Percentiles rank a stretch among this genome's conserved stretches.
phyloP scores from a whole-genome alignment of 257 asterid species.

The Solanum neorickii region DNA sequence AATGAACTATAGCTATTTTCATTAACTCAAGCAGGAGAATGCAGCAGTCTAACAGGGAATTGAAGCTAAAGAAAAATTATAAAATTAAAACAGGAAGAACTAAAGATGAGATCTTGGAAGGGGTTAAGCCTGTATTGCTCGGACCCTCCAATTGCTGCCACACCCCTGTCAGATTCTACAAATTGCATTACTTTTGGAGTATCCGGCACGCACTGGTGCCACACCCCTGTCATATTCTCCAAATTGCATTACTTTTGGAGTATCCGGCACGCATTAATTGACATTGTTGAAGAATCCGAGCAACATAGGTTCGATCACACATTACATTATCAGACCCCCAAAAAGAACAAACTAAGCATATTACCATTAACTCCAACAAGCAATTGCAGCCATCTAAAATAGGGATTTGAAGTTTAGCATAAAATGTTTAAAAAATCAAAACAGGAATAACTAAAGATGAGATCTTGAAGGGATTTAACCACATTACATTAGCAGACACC shows the following conservation, averaged over 20 bases:
- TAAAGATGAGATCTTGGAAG: conserved; percentile 20
- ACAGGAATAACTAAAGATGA: conserved; percentile 9
- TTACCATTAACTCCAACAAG: background rate
- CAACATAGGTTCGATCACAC: conserved; percentile 10
- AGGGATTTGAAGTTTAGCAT: background rate
- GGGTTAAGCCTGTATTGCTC: background rate
- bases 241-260: background rate
- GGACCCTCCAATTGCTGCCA: background rate
- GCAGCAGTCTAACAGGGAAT: background rate
- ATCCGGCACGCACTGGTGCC: background rate
- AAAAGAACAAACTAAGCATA: background rate
- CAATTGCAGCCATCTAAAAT: background rate
- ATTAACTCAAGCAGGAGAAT: background rate
- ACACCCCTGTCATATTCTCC: background rate
- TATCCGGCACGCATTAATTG: background rate
- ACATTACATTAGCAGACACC: background rate
- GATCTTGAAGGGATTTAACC: conserved; percentile 29
- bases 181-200: background rate
- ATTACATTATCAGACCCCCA: background rate
- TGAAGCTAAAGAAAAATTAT: background rate
- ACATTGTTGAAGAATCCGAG: background rate
- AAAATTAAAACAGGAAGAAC: background rate
- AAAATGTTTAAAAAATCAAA: background rate
- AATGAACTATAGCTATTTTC: background rate
- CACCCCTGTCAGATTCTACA: background rate